Base-by-base conservation (phyloP, 2,329 filamentous ascomycete genomes). In the Fusarium tjaetaba region DNA sequence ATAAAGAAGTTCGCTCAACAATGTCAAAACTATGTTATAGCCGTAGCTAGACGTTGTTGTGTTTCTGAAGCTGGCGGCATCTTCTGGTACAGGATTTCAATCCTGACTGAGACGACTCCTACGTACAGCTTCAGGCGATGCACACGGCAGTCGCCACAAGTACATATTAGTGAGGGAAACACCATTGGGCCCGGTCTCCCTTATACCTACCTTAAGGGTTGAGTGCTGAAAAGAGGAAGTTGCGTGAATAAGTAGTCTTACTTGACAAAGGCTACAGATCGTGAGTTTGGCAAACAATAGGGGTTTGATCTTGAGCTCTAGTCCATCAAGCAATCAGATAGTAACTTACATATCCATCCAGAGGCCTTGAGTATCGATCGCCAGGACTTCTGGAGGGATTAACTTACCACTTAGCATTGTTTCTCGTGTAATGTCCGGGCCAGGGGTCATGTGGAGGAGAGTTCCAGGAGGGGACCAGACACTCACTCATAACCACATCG, bases 341-440 rank as follows among this genome's bases (percentile, higher is more conserved):
- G 18, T 22, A 14, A 26, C 24, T 26, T 2, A 9, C 7, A 53
- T 10, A 38, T 38, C 5, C 15, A 22, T 13, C 24, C 14, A 22
- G 4, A 26, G 24, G 3, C 32, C 14, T 9, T 53, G 0, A 16
- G 1, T 53, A 38, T 26, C 1, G 11, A 22, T 3, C 13, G 4
- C 10, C 10, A 16, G 13, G 18, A 26, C 4, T 22, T 38, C 14
- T 38, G 7, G 7, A 15, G 1, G 5, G 49, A 7, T 3, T 22
- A 1, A 16, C 10, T 26, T 38, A 16, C 24, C 34, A 11, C 20
- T 26, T 16, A 38, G 24, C n/a, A 2, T 53, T 38, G 1, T 5
- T 28, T 51, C 24, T 26, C 32, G 10, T 15, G 34, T 11, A 28
- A 38, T 28, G 2, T 53, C 32, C 32, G 1, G 14, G 13, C 4